phyloP scores from a whole-genome alignment of 2,329 filamentous ascomycete species.

The Nothopassalora personata region DNA sequence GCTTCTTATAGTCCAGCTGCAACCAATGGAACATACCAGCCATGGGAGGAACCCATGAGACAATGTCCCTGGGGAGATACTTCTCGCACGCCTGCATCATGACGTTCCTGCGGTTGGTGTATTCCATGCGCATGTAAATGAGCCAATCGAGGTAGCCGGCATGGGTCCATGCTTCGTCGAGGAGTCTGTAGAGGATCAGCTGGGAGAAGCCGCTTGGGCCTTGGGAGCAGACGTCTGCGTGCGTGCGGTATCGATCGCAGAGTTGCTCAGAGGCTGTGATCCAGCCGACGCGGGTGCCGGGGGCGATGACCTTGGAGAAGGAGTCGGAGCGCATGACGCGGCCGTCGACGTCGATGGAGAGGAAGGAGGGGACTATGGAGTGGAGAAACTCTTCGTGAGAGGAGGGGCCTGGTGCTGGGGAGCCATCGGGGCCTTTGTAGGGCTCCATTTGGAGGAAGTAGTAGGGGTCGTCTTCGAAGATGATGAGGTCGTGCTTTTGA shows the following conservation, averaged over 20 bases:
- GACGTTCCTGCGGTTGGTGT: conserved; percentile 71
- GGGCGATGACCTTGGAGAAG: conserved; percentile 88
- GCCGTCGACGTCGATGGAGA: conserved; percentile 76
- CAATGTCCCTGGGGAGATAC: conserved; percentile 66
- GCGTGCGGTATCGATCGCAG: conserved; percentile 72
- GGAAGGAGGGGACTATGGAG: conserved; percentile 70
- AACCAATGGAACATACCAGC: conserved; percentile 96
- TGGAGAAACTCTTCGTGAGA: conserved; percentile 68
- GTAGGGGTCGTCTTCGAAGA: conserved; percentile 91
- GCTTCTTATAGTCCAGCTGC: conserved; percentile 59
- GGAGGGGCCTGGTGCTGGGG: conserved; percentile 51
- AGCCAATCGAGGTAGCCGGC: conserved; percentile 85
- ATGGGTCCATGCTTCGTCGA: conserved; percentile 94
- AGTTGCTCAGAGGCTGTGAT: conserved; percentile 82
- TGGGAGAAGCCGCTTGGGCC: conserved; percentile 82
- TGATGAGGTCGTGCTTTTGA: conserved; percentile 77
- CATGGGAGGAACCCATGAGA: conserved; percentile 71
- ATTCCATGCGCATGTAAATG: conserved; percentile 72
- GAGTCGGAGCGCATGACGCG: conserved; percentile 86
- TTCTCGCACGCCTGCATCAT: conserved; percentile 76
- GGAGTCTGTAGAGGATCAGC: conserved; percentile 75
- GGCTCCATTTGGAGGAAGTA: conserved; percentile 88
- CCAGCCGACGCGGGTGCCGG: conserved; percentile 87
- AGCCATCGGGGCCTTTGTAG: conserved; percentile 54
- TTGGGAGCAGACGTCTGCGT: conserved; percentile 79